A percentile compares a stretch with the other conserved stretches of the same genome.
These are phyloP conservation scores for Asterella californica DNA, from an alignment of 225 moss, liverwort and hornwort genomes.

Conservation along the genomic window DNA sequence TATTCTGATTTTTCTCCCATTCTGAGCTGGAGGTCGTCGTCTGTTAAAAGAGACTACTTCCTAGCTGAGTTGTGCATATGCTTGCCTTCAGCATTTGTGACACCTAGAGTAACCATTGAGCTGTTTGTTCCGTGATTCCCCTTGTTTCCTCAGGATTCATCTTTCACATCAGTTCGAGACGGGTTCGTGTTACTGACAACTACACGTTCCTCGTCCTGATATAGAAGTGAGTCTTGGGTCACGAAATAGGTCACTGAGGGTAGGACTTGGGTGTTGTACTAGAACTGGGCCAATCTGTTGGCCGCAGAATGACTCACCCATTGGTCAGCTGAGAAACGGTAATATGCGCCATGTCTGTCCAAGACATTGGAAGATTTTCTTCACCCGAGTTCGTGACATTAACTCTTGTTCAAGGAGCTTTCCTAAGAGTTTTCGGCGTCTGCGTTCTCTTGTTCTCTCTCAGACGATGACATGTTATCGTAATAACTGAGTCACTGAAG, in stretches of 20 bases:
- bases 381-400: too few species aligned
- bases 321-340: too few species aligned
- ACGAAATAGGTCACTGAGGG: not conserved
- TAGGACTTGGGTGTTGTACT: not conserved
- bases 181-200: not conserved
- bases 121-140: not conserved
- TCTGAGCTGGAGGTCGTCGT: not conserved
- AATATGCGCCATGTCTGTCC: too few species aligned
- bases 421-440: too few species aligned
- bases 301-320: not conserved
- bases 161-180: not conserved
- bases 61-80: constrained; percentile 1
- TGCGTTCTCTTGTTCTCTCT: too few species aligned
- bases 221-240: not conserved
- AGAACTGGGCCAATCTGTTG: not conserved
- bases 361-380: too few species aligned
- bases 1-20: constrained; percentile 3
- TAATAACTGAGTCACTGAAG: too few species aligned
- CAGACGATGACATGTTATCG: too few species aligned
- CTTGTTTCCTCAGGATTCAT: not conserved
- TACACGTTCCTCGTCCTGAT: not conserved
- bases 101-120: not conserved
- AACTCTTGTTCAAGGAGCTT: too few species aligned
- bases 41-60: not conserved
- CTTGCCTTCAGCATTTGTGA: not conserved